phyloP scores from a whole-genome alignment of 78 protist genomes.

The Dictyostelium purpureum region DNA sequence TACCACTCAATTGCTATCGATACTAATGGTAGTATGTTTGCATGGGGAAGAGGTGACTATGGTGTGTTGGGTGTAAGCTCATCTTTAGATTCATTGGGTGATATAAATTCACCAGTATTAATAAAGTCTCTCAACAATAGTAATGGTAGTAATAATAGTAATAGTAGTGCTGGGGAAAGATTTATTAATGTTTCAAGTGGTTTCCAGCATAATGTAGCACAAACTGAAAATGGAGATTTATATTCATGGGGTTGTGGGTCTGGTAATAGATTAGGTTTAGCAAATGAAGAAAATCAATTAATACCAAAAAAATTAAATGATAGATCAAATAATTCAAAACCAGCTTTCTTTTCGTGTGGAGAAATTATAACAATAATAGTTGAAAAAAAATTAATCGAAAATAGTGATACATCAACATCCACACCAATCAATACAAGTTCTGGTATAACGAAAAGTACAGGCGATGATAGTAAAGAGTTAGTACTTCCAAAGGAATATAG shows the following conservation, averaged over 20 bases:
- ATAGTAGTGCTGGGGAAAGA: not conserved
- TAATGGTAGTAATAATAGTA: not conserved
- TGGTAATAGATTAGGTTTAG: constrained; percentile 30
- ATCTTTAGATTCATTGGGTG: not conserved
- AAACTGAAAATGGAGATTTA: not conserved
- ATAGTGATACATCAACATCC: not conserved
- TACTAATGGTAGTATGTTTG: not conserved
- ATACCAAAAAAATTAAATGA: not conserved
- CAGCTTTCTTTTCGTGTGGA: constrained; percentile 29
- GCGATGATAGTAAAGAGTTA: not conserved
- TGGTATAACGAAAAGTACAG: not conserved
- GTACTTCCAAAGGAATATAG: too few species aligned
- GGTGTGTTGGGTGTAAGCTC: constrained; percentile 50
- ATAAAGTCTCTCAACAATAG: too few species aligned
- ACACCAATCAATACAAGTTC: not conserved
- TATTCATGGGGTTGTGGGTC: constrained; percentile 55
- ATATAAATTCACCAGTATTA: not conserved
- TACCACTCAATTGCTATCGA: constrained; percentile 64
- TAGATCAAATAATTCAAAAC: not conserved
- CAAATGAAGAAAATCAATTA: constrained; percentile 16
- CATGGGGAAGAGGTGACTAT: constrained; percentile 54
- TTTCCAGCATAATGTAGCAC: constrained; percentile 56
- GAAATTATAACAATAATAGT: constrained; percentile 29
- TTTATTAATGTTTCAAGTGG: constrained; percentile 18
- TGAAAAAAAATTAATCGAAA: not conserved